Conservation (phyloP, 805 yeast genomes). For the Barnettozyma botsteinii region DNA sequence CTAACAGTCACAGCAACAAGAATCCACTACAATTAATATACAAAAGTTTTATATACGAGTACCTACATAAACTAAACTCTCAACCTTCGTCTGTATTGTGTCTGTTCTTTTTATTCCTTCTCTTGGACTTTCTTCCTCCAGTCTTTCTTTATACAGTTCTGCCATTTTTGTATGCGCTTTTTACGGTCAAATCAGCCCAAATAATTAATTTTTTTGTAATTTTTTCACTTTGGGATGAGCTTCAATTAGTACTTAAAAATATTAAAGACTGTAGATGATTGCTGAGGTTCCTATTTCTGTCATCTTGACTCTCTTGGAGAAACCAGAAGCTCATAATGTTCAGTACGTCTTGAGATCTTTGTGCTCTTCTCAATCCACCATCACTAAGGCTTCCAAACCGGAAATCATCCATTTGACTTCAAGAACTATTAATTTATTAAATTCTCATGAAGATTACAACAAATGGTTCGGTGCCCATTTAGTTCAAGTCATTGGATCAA, state of each 20-base stretch:
- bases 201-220: background rate
- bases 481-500: conserved; percentile 20
- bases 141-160: background rate
- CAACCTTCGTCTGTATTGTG: no score
- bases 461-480: conserved; percentile 35
- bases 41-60: no score
- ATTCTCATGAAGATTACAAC: conserved; percentile 27
- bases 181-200: background rate
- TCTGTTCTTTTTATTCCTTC: background rate
- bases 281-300: conserved; percentile 24
- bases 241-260: background rate
- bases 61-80: no score
- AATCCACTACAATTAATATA: no score
- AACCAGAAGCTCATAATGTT: conserved; percentile 16
- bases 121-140: background rate
- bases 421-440: conserved; percentile 26
- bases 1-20: no score
- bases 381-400: conserved; percentile 40
- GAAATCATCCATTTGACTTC: conserved; percentile 47
- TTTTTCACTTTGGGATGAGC: conserved; percentile 9
- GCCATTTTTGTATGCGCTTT: background rate
- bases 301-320: conserved; percentile 17
- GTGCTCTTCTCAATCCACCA: conserved; percentile 22
- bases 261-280: background rate
- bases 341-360: conserved; percentile 22